Evolutionary conservation across 2,329 filamentous ascomycete species (phyloP), one percentile per base, ranked within the genome.

Genomic region (Aspergillus sp.): DNA sequence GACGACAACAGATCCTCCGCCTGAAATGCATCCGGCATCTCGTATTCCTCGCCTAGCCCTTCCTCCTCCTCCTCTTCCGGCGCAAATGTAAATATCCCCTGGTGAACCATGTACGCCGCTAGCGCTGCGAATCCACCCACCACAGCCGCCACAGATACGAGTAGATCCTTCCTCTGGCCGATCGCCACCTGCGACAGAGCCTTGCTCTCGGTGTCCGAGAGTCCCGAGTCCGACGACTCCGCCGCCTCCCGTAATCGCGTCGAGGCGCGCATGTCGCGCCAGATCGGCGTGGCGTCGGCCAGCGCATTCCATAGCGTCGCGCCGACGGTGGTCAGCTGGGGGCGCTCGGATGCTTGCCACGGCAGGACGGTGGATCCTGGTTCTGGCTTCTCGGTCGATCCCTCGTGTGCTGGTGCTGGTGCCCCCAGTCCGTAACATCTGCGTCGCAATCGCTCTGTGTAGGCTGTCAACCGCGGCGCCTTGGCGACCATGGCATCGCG

Each of bases 401-500:
- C 36, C 36, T 42, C 14, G 36, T n/a, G 36, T 16, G 36, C 16
- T 42, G 2, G 18, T 46, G 24, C 69, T 70, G 2, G 71, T 69
- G 14, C 70, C 55, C 16, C 65, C 60, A 22, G 70, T 42, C 78
- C 79, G 62, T 78, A 81, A 49, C 76, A 75, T 32, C 66, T 63
- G 6, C 63, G 58, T 29, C 72, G 68, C 64, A 81, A 66, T 29
- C 74, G 74, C 52, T 79, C 72, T 3, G 78, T 77, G 71, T 82
- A 85, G 6, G 63, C 66, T 29, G 77, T 75, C 29, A 85, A 63
- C 6, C 67, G 70, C 2, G 78, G 73, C 49, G 80, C 81, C 59
- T 85, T 84, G 22, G 73, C 74, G 56, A 77, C 73, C 69, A 90
- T 80, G 0, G 82, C 81, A 54, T 85, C 82, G 59, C 79, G 78